Conservation (phyloP, 805 yeast species). For the Saccharomycopsis synnaedendra region DNA sequence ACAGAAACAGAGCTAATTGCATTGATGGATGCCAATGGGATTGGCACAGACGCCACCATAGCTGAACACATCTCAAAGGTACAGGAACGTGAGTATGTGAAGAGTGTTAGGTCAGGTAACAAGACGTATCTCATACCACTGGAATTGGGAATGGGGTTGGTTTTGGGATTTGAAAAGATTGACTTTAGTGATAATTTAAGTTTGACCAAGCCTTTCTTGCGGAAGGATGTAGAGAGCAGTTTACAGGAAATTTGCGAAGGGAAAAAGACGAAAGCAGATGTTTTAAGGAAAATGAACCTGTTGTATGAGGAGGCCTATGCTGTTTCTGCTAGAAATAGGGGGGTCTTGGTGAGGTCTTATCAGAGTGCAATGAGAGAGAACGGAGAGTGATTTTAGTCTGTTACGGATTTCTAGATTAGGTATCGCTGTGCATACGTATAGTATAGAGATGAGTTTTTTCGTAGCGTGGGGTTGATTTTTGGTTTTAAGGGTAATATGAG, state of each 20-base stretch:
- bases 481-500: too few species aligned
- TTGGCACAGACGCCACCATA: constrained; percentile 98
- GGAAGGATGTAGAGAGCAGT: constrained; percentile 63
- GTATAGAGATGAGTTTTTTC: too few species aligned
- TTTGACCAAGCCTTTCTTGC: constrained; percentile 77
- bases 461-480: too few species aligned
- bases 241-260: constrained; percentile 66
- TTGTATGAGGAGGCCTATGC: constrained; percentile 54
- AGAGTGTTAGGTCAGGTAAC: constrained; percentile 29
- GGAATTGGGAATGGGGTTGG: constrained; percentile 71
- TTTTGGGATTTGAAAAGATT: constrained; percentile 76
- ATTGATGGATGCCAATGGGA: constrained; percentile 93
- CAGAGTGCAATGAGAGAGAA: constrained; percentile 4
- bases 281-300: constrained; percentile 40
- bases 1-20: constrained; percentile 90
- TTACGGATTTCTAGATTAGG: too few species aligned
- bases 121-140: constrained; percentile 58
- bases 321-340: constrained; percentile 31
- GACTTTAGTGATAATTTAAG: constrained; percentile 56
- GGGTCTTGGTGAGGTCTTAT: constrained; percentile 27
- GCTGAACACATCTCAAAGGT: constrained; percentile 94
- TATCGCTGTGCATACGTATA: too few species aligned
- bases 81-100: constrained; percentile 52
- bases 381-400: too few species aligned
- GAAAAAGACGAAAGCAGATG: constrained; percentile 35